A percentile compares a stretch with the other conserved stretches of the same genome.
These are phyloP conservation scores for Paecilomyces niveus DNA, from an alignment of 2,329 filamentous ascomycete genomes.

Conservation along the genomic window DNA sequence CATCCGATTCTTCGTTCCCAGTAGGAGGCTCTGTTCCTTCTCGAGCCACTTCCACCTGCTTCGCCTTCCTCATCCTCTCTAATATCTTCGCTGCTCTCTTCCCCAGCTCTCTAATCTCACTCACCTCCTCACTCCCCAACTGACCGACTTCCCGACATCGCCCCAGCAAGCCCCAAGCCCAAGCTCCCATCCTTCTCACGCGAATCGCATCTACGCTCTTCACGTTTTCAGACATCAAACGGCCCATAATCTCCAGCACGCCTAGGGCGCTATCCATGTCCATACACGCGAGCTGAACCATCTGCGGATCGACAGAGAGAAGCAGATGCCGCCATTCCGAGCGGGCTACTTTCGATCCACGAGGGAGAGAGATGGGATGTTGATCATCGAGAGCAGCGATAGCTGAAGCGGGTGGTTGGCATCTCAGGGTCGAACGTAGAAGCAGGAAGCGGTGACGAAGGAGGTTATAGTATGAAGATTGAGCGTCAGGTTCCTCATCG, in stretches of 20 bases:
- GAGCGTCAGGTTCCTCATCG: constrained; percentile 41
- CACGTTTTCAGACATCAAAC: constrained; percentile 56
- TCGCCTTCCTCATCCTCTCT: constrained; percentile 39
- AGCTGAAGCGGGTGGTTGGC: constrained; percentile 46
- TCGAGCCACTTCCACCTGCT: constrained; percentile 25
- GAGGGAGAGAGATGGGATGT: constrained; percentile 47
- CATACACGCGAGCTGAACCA: constrained; percentile 45
- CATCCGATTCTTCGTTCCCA: constrained; percentile 17
- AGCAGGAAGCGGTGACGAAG: constrained; percentile 58
- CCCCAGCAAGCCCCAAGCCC: constrained; percentile 79
- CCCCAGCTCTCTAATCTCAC: constrained; percentile 69
- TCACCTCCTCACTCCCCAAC: constrained; percentile 68
- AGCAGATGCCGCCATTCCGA: constrained; percentile 49
- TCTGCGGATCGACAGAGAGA: constrained; percentile 38
- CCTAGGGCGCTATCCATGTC: constrained; percentile 57
- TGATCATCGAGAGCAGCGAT: constrained; percentile 48
- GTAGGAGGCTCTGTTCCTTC: constrained; percentile 19
- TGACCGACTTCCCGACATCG: constrained; percentile 67
- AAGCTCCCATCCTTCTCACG: constrained; percentile 63
- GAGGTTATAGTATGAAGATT: constrained; percentile 60
- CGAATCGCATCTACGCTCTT: constrained; percentile 54
- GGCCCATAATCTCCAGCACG: constrained; percentile 54
- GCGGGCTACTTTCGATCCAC: constrained; percentile 46
- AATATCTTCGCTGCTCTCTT: constrained; percentile 59
- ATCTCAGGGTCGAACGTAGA: constrained; percentile 58